Evolutionary conservation across 306 rosid genomes (phyloP).

Genomic region (Cicer cuneatum): DNA sequence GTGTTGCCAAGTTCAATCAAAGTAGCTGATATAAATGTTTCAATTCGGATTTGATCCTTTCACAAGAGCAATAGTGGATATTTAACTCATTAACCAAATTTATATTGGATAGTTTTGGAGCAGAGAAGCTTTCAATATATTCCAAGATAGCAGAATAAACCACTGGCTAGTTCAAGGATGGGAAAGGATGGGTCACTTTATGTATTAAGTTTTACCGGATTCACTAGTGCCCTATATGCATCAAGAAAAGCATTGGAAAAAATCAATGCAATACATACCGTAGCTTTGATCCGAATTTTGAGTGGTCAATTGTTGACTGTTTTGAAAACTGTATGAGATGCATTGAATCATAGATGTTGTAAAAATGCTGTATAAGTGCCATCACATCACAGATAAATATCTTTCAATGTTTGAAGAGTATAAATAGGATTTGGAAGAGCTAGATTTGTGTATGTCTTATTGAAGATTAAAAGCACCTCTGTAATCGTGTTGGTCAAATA

Average conservation of each 20-base stretch:
- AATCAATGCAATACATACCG: conserved; percentile 32
- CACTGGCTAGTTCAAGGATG: conserved; percentile 45
- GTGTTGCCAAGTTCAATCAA: conserved; percentile 49
- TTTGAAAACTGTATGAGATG: conserved; percentile 21
- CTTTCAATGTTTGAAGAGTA: conserved; percentile 34
- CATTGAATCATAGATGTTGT: conserved; percentile 25
- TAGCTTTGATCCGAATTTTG: conserved; percentile 34
- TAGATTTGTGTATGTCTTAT: conserved; percentile 29
- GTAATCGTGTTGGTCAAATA: conserved; percentile 32
- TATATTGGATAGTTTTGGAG: conserved; percentile 45
- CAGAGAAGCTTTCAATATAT: conserved; percentile 41
- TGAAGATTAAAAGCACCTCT: conserved; percentile 30
- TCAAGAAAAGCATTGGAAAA: conserved; percentile 43
- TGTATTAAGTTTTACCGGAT: conserved; percentile 40
- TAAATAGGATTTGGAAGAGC: conserved; percentile 26
- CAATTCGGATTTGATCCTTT: conserved; percentile 49
- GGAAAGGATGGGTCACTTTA: conserved; percentile 37
- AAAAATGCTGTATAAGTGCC: conserved; percentile 19
- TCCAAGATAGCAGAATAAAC: conserved; percentile 45
- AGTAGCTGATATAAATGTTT: conserved; percentile 56
- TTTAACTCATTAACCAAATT: conserved; percentile 43
- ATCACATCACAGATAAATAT: background rate
- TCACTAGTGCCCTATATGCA: conserved; percentile 34
- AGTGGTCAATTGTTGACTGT: conserved; percentile 40
- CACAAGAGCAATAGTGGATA: conserved; percentile 49